Base-by-base conservation (phyloP, 805 yeast species). In the Myxozyma monticola region DNA sequence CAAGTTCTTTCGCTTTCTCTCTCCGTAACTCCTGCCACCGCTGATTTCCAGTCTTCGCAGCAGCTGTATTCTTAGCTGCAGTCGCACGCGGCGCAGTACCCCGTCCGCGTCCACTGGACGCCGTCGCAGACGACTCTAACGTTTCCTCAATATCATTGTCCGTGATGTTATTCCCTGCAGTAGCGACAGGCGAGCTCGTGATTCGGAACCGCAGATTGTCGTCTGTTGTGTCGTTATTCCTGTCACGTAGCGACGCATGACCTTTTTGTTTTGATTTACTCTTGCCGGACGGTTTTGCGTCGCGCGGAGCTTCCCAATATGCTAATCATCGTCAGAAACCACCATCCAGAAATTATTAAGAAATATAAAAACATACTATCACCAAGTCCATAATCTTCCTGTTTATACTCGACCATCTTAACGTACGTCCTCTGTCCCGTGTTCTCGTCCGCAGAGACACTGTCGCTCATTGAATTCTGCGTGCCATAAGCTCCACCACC, bases 331-430 rank as follows among this genome's bases (percentile, higher is more conserved):
- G 33, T 31, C 20, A 47, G 39, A 15, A 35, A 2, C 10, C 22
- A 14, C 22, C 20, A 8, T 8, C 7, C 17, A 12, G 5, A 6
- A 10, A 20, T 17, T 30, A 5, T 17, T 37, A n/a, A 17, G 17
- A 17, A 41, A 35, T 12, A 8, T 14, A 33, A 28, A 21, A 12
- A 42, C 56, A 24, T 43, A 52, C 56, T 45, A 22, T 48, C 56
- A 9, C 56, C 56, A n/a, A 52, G 28, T 8, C 56, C 56, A 21
- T 45, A 52, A 29, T 52, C 52, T 15, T 52, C 40, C 14, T 15
- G 39, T 22, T 36, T 48, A 31, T 37, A 45, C 45, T 52, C 56
- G 10, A 44, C 45, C 22, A 52, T 18, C 7, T 22, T 41, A 8
- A 40, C 39, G 10, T 36, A 43, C 9, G n/a, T 42, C 7, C 18